phyloP scores from a whole-genome alignment of 257 asterid species.

The Paraleonurus japonicus region DNA sequence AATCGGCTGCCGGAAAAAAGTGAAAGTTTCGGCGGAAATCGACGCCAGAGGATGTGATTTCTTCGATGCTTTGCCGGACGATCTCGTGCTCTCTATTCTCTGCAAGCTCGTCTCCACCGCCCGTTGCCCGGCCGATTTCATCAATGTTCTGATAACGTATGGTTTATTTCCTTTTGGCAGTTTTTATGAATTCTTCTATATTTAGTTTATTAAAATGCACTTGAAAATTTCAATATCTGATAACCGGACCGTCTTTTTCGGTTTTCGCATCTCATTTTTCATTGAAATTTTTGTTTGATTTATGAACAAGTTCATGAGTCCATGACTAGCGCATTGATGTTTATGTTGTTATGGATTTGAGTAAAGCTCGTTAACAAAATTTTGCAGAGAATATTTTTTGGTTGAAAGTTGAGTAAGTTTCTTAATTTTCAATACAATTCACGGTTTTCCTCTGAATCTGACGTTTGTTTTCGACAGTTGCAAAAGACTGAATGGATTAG shows the following conservation, averaged over 20 bases:
- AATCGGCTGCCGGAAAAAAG: conserved; percentile 33
- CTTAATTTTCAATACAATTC: not conserved
- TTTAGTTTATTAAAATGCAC: not conserved
- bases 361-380: not conserved
- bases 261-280: not conserved
- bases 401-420: not conserved
- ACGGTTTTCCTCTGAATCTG: conserved; percentile 2
- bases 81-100: conserved; percentile 58
- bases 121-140: conserved; percentile 60
- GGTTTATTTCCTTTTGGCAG: not conserved
- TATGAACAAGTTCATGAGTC: not conserved
- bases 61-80: conserved; percentile 78
- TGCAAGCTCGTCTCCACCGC: conserved; percentile 60
- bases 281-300: not conserved
- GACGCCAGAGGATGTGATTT: conserved; percentile 34
- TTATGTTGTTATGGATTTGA: not conserved
- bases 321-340: not conserved
- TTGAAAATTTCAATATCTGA: not conserved
- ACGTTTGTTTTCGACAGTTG: conserved; percentile 46
- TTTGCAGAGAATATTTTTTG: not conserved
- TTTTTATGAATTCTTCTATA: not conserved
- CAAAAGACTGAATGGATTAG: conserved; percentile 65
- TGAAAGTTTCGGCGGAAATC: conserved; percentile 28
- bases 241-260: not conserved
- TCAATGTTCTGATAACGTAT: conserved; percentile 65